phyloP scores from a whole-genome alignment of 495 filamentous ascomycete genomes.

The Amphirosellinia nigrospora region DNA sequence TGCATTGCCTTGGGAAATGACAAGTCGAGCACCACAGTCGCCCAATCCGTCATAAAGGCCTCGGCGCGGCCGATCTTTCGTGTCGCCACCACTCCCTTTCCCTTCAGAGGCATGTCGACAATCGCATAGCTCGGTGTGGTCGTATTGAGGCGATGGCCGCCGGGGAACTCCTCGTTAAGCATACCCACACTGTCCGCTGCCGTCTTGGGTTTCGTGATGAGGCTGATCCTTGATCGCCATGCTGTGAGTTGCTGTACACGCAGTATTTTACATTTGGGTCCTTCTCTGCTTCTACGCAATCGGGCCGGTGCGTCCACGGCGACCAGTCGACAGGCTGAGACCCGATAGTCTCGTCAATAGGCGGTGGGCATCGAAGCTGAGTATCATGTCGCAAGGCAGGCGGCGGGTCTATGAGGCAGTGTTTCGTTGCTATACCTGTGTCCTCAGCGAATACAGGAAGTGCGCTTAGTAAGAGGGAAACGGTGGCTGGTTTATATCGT shows the following conservation, averaged over 20 bases:
- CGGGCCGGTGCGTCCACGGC: conserved; percentile 47
- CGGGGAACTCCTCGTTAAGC: conserved; percentile 35
- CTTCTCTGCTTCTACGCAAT: conserved; percentile 34
- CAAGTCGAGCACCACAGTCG: conserved; percentile 42
- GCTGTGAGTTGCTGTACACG: conserved; percentile 45
- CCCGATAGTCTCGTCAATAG: conserved; percentile 29
- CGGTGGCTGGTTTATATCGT: background rate
- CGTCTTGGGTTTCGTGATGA: conserved; percentile 44
- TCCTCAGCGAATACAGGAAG: conserved; percentile 1
- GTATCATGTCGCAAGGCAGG: conserved; percentile 24
- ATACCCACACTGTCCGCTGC: conserved; percentile 38
- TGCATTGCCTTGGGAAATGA: conserved; percentile 40
- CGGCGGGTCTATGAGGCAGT: conserved; percentile 23
- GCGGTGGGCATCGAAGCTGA: conserved; percentile 35
- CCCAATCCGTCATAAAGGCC: conserved; percentile 47
- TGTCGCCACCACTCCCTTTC: conserved; percentile 46
- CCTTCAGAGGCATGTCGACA: conserved; percentile 45
- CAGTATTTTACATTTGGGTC: conserved; percentile 37
- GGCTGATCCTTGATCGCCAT: conserved; percentile 41
- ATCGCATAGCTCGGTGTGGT: conserved; percentile 28
- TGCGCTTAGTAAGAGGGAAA: background rate
- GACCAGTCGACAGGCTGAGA: conserved; percentile 35
- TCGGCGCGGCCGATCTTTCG: conserved; percentile 40
- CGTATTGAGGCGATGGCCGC: conserved; percentile 19
- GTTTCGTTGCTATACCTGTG: conserved; percentile 9